Evolutionary conservation across 192 early-diverging fungal genomes (phyloP).

Genomic region (Bifiguratus adelaidae): DNA sequence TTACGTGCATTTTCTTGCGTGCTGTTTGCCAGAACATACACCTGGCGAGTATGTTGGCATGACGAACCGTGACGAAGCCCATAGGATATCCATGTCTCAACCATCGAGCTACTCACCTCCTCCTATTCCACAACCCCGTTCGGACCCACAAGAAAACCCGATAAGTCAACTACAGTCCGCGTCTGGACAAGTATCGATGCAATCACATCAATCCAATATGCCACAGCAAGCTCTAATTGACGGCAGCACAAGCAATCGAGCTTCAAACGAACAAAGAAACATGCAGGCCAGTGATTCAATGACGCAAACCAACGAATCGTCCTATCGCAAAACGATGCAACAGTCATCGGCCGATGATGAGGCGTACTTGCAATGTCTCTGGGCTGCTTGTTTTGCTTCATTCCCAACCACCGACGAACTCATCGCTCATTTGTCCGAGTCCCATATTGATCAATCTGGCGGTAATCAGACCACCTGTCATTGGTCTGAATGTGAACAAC

Average conservation of each 20-base stretch:
- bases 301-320: background rate
- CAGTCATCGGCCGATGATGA: constrained; percentile 1
- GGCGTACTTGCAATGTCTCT: constrained; percentile 22
- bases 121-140: too few species aligned
- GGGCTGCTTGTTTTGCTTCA: constrained; percentile 34
- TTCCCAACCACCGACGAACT: constrained; percentile 37
- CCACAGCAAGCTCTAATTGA: background rate
- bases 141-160: too few species aligned
- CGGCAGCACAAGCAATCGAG: background rate
- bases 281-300: background rate
- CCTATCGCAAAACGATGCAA: constrained; percentile 1
- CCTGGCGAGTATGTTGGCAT: too few species aligned
- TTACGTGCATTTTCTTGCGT: too few species aligned
- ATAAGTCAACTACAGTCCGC: too few species aligned
- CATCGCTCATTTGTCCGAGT: constrained; percentile 36
- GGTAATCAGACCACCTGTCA: constrained; percentile 32
- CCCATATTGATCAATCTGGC: constrained; percentile 20
- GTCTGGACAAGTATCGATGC: background rate
- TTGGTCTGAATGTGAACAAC: constrained; percentile 49
- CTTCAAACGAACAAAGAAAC: background rate
- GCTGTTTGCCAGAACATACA: too few species aligned
- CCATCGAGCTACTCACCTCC: too few species aligned
- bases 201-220: background rate
- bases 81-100: too few species aligned
- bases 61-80: too few species aligned